Evolutionary conservation across 352 stramenopile species (phyloP).

Genomic region (Pythium aphanidermatum): DNA sequence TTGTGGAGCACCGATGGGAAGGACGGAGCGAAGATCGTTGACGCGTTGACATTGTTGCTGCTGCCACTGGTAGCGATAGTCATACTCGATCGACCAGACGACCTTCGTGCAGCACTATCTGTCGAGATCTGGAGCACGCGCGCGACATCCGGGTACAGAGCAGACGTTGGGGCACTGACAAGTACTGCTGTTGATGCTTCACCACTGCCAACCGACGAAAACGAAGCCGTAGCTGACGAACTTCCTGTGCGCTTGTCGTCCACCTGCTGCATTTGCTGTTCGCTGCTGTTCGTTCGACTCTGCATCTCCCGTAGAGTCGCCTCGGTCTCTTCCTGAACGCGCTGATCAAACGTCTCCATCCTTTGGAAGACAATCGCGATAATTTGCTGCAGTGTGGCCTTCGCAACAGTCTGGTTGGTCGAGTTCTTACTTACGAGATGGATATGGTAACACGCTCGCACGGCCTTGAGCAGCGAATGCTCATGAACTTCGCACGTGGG

Average conservation of each 20-base stretch:
- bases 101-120: background rate
- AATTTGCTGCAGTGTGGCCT: conserved; percentile 97
- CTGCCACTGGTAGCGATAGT: background rate
- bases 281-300: conserved; percentile 7
- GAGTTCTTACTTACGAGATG: conserved; percentile 89
- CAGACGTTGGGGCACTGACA: conserved; percentile 8
- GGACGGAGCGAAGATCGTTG: conserved; percentile 42
- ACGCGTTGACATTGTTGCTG: conserved; percentile 13
- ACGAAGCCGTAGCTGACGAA: conserved; percentile 7
- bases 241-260: background rate
- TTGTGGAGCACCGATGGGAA: conserved; percentile 97
- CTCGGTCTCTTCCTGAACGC: conserved; percentile 64
- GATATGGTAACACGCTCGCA: conserved; percentile 96
- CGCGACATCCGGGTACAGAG: conserved; percentile 47
- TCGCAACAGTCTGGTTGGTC: conserved; percentile 96
- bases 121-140: conserved; percentile 23
- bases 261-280: conserved; percentile 5
- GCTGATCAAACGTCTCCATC: conserved; percentile 91
- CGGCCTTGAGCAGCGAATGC: conserved; percentile 91
- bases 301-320: conserved; percentile 47
- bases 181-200: background rate
- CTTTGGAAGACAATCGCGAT: conserved; percentile 94
- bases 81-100: background rate
- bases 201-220: conserved; percentile 15
- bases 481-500: conserved; percentile 89